Conservation (phyloP, 1,284 basidiomycete genomes). For the Ganoderma lingzhi region DNA sequence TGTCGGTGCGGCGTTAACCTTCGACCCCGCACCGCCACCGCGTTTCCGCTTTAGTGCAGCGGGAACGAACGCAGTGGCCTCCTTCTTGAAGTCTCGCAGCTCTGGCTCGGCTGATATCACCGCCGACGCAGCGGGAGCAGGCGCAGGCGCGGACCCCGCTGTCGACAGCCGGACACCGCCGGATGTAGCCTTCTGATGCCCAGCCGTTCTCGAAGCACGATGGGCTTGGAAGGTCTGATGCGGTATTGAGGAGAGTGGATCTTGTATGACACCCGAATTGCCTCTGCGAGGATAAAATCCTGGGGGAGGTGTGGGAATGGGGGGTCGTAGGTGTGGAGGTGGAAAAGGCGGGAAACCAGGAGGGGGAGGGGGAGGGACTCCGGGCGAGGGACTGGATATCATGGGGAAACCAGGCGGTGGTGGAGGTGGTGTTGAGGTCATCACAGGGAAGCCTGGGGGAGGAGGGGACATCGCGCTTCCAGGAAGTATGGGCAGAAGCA, state of each 20-base stretch:
- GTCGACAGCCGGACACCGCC: constrained; percentile 33
- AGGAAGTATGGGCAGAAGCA: constrained; percentile 23
- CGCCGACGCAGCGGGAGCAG: constrained; percentile 52
- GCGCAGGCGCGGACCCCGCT: constrained; percentile 11
- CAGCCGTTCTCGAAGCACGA: constrained; percentile 46
- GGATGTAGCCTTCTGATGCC: constrained; percentile 31
- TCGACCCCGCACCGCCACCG: constrained; percentile 45
- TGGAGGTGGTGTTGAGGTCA: constrained; percentile 26
- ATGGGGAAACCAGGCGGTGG: constrained; percentile 40
- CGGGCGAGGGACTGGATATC: constrained; percentile 33
- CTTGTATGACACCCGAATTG: constrained; percentile 61
- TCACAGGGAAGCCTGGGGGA: constrained; percentile 35
- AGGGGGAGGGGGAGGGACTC: constrained; percentile 36
- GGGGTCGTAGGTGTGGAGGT: constrained; percentile 27
- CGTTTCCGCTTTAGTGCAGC: constrained; percentile 72
- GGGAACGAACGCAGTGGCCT: constrained; percentile 90
- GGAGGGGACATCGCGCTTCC: background rate
- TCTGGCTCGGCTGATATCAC: constrained; percentile 85
- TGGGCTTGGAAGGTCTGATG: constrained; percentile 74
- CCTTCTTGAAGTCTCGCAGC: constrained; percentile 91
- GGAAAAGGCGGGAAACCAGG: constrained; percentile 39
- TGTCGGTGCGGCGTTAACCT: constrained; percentile 71
- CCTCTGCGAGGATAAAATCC: constrained; percentile 64
- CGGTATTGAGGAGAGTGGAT: constrained; percentile 67
- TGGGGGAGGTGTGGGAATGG: constrained; percentile 57